These are phyloP conservation scores for Aegle marmelos DNA, from an alignment of 345 rosid genomes.

Conservation along the genomic window DNA sequence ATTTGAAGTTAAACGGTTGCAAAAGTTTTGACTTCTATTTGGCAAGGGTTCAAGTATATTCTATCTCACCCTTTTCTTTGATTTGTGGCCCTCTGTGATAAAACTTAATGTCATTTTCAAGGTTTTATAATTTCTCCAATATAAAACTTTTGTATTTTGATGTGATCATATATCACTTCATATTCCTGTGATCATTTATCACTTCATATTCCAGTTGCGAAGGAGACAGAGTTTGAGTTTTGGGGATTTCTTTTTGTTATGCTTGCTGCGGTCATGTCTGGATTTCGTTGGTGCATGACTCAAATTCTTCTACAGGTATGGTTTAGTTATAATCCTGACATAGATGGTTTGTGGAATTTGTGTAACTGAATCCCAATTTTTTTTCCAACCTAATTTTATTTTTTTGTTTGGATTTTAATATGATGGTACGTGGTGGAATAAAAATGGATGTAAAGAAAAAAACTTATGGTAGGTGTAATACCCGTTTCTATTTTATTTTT, in stretches of 20 bases:
- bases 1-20: no score
- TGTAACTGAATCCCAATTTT: background rate
- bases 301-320: constrained; percentile 96
- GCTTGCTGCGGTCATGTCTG: constrained; percentile 99
- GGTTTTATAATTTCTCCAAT: background rate
- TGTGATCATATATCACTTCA: constrained; percentile 19
- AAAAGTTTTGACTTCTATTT: background rate
- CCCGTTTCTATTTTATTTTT: no score
- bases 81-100: background rate
- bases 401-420: constrained; percentile 23
- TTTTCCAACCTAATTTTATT: constrained; percentile 18
- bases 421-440: constrained; percentile 30
- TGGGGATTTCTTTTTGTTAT: constrained; percentile 97
- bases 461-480: constrained; percentile 84
- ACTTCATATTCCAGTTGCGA: constrained; percentile 72
- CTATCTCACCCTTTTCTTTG: background rate
- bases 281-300: constrained; percentile 99
- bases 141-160: background rate
- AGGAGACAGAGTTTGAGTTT: constrained; percentile 92
- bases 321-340: constrained; percentile 5
- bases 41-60: background rate
- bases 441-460: constrained; percentile 66
- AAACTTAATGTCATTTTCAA: background rate
- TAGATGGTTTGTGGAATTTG: constrained; percentile 9
- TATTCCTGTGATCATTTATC: no score